These are phyloP conservation scores for Ceratobasidium sp. DNA, from an alignment of 1,284 basidiomycete genomes.

Conservation along the genomic window DNA sequence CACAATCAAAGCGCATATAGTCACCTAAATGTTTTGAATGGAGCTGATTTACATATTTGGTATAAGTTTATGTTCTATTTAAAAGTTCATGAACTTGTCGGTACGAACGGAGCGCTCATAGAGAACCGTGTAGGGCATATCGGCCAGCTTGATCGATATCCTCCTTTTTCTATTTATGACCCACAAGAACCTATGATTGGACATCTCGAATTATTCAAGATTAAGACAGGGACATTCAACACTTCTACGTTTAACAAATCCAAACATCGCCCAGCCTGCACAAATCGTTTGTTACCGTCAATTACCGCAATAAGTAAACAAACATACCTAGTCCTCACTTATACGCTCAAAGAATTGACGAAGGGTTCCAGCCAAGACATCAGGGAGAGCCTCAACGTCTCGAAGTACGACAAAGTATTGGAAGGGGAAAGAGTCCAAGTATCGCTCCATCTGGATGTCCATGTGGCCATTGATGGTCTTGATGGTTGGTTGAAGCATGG, in stretches of 20 bases:
- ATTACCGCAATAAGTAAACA: not conserved
- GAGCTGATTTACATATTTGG: no score
- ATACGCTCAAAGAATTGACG: constrained; percentile 91
- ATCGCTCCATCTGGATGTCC: constrained; percentile 90
- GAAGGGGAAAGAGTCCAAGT: constrained; percentile 97
- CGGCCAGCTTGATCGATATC: no score
- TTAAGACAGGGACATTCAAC: no score
- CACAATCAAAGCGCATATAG: no score
- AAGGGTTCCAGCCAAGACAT: constrained; percentile 90
- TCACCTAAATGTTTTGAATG: no score
- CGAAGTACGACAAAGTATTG: constrained; percentile 96
- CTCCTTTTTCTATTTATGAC: no score
- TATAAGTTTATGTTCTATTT: no score
- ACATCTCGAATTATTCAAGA: no score
- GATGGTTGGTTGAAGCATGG: constrained; percentile 94
- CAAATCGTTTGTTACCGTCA: not conserved
- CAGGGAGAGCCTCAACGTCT: constrained; percentile 91
- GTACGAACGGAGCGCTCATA: no score
- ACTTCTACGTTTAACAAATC: not conserved
- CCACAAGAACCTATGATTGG: no score
- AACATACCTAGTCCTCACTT: constrained; percentile 65
- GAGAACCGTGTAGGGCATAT: no score
- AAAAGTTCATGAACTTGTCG: no score
- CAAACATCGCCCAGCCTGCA: not conserved
- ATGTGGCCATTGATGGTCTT: constrained; percentile 85